Evolutionary conservation across 2,329 filamentous ascomycete genomes (phyloP), one percentile per base, ranked within the genome.

Genomic region (Penicillium sp.): DNA sequence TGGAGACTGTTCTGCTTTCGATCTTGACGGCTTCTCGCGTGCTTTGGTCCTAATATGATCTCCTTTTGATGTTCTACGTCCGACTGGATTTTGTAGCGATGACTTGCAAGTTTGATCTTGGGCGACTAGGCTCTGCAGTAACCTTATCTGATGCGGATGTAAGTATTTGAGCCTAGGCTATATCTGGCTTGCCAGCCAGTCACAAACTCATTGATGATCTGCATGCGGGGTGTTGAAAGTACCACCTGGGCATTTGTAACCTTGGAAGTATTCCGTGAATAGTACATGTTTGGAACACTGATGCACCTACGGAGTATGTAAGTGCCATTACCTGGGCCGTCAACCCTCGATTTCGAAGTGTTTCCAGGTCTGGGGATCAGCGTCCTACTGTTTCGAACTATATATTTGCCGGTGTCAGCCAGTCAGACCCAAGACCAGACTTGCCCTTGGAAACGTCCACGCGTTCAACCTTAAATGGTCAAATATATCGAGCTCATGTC

Each of bases 141-240:
- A 27, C 24, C 9, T 14, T 36, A 36, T 36, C 13, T 36, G 34
- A n/a, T 16, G 34, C 11, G 6, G 13, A 36, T 11, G 10, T 34
- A 14, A 5, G 31, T 34, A 34, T 7, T 31, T 31, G 29, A 34
- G 31, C 11, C 34, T 36, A n/a, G 34, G 13, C 34, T 36, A 36
- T 34, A 27, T 27, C 24, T 27, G 9, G 31, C 11, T 10, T 34
- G 18, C 11, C 10, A 87, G 85, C 57, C 72, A 89, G 67, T 79
- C 77, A 36, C 83, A 87, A 59, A 88, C 91, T 62, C 87, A 34
- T 34, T 36, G 13, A 36, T n/a, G 34, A 36, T 36, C 34, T 36
- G 34, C 34, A 36, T 36, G 34, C 14, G 34, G 34, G 34, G 34
- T 36, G 34, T n/a, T n/a, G 7, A 36, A 34, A 36, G 34, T n/a